Evolutionary conservation across 495 filamentous ascomycete genomes (phyloP), one percentile per base, ranked within the genome.

Genomic region (Schizothecium vesticola): DNA sequence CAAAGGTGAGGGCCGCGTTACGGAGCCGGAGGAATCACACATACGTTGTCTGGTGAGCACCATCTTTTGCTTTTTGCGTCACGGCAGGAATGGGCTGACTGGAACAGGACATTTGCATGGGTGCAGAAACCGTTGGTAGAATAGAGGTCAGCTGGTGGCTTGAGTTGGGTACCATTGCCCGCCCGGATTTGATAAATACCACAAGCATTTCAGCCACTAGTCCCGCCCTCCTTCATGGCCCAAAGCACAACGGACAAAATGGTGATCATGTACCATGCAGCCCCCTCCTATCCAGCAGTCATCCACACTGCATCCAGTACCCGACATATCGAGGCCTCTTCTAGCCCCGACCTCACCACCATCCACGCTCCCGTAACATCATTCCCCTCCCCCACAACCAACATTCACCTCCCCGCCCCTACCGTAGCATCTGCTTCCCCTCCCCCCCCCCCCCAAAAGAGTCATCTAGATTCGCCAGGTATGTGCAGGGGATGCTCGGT

Each of bases 11-110:
- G 28, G 77, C 71, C 58, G 79, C 76, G n/a, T 43, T 86, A 55
- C 72, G 51, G 29, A 76, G 82, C 63, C 71, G 72, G 31, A 72
- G 64, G 31, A 76, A 78, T 13, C 82, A 84, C 66, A 78, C 74
- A 7, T 83, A 84, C 68, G 78, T 77, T 68, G 71, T 76, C 61
- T 71, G 79, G 82, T 83, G 66, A 72, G 79, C 28, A 1, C 12
- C 6, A 19, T 25, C 43, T 1, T 43, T 10, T 7, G 21, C 10
- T 2, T 28, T 31, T 2, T n/a, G 1, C 6, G 24, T 51, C 16
- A 16, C 6, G 5, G 10, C 4, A 0, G 13, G 21, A 16, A 4
- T 19, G 13, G 5, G 31, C 61, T 63, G 16, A 63, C 61, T 19
- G 3, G n/a, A 3, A 3, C 12, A 64, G 61, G 61, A 33, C 19